Evolutionary conservation across 2,329 filamentous ascomycete species (phyloP).

Genomic region (Herpomyces periplanetae): DNA sequence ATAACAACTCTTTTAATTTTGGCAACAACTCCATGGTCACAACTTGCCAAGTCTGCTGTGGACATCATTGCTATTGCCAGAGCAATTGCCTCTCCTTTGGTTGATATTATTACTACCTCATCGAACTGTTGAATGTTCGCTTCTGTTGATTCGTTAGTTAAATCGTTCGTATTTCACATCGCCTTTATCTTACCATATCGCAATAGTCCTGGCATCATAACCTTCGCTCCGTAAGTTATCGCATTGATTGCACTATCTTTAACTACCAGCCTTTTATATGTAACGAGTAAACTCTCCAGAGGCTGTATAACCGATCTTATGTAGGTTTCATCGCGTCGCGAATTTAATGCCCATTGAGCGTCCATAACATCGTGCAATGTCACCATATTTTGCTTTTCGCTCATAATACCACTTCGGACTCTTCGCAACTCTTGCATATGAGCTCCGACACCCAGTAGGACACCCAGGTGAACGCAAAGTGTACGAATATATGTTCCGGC

Average conservation of each 20-base stretch:
- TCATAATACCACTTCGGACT: constrained; percentile 78
- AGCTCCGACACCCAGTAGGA: constrained; percentile 39
- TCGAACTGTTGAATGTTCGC: constrained; percentile 67
- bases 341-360: constrained; percentile 82
- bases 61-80: constrained; percentile 93
- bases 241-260: constrained; percentile 91
- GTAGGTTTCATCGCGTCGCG: constrained; percentile 71
- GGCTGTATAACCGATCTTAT: constrained; percentile 65
- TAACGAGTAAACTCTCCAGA: constrained; percentile 56
- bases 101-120: constrained; percentile 90
- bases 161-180: constrained; percentile 3
- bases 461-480: constrained; percentile 64
- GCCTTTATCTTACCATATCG: constrained; percentile 26
- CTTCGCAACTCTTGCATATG: constrained; percentile 94
- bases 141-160: constrained; percentile 14
- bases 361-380: constrained; percentile 84
- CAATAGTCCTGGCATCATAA: constrained; percentile 86
- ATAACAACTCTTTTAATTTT: constrained; percentile 99
- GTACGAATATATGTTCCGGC: constrained; percentile 96
- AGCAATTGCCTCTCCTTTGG: constrained; percentile 92
- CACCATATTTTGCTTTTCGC: constrained; percentile 52
- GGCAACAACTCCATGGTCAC: constrained; percentile 84
- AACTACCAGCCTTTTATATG: constrained; percentile 86
- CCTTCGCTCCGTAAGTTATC: constrained; percentile 89
- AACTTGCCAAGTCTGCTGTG: constrained; percentile 76